Percentiles rank a stretch among this genome's conserved stretches.
Conservation (phyloP, 352 stramenopile genomes). For the Pythium plurisporium region DNA sequence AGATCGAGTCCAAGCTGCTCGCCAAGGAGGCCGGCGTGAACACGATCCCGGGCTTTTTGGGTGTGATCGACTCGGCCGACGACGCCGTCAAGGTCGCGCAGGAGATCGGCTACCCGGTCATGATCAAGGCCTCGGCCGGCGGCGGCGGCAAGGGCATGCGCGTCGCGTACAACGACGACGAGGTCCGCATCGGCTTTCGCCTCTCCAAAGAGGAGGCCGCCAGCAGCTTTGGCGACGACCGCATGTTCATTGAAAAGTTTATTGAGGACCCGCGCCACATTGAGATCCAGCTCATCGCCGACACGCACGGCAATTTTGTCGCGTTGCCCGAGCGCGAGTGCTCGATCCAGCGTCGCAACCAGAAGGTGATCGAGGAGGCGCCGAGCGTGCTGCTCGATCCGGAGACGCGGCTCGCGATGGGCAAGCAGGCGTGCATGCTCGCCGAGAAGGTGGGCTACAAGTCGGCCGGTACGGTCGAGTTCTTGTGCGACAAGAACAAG, state of each 20-base stretch:
- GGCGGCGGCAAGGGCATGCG: conserved; percentile 97
- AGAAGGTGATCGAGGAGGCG: conserved; percentile 97
- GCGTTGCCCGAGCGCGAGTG: conserved; percentile 97
- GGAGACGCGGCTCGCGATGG: conserved; percentile 76
- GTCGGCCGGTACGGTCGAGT: conserved; percentile 98
- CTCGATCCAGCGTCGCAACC: conserved; percentile 96
- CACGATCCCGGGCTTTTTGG: conserved; percentile 89
- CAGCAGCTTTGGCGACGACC: conserved; percentile 94
- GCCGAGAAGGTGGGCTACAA: conserved; percentile 91
- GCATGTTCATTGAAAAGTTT: conserved; percentile 96
- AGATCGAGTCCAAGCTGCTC: conserved; percentile 86
- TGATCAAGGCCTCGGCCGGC: conserved; percentile 98
- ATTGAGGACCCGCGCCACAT: conserved; percentile 95
- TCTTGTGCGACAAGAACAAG: conserved; percentile 93
- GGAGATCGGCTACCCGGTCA: conserved; percentile 94
- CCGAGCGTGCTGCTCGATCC: no score
- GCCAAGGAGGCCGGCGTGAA: conserved; percentile 87
- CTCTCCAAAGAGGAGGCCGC: conserved; percentile 73
- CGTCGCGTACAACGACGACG: conserved; percentile 77
- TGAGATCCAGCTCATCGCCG: conserved; percentile 96
- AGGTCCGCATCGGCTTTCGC: conserved; percentile 81
- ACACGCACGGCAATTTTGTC: conserved; percentile 92
- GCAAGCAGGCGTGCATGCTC: conserved; percentile 91
- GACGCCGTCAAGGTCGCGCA: conserved; percentile 71
- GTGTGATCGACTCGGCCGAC: conserved; percentile 82